Conservation (phyloP, 2,329 filamentous ascomycete genomes). For the Phyllosticta citriasiana region DNA sequence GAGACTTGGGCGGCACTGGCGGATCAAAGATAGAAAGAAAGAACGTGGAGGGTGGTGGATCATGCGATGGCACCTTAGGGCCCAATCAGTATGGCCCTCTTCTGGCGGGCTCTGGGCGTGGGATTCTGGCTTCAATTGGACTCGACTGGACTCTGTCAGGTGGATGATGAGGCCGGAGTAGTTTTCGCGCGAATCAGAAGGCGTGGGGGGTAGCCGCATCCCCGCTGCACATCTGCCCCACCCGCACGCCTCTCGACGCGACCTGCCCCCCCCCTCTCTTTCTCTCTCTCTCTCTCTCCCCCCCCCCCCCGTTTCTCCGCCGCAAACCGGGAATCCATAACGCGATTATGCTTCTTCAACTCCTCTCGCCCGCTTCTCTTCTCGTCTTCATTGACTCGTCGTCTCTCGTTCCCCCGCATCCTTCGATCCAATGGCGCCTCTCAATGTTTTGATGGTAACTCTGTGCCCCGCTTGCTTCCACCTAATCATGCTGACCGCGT, state of each 20-base stretch:
- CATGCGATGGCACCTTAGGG: not conserved
- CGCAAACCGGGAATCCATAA: not conserved
- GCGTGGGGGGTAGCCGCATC: conserved; percentile 11
- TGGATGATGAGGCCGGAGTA: not conserved
- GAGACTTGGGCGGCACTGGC: not conserved
- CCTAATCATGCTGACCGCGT: not conserved
- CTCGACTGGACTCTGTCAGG: not conserved
- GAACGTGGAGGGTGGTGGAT: not conserved
- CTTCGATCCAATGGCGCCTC: conserved; percentile 33
- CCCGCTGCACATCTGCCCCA: conserved; percentile 11
- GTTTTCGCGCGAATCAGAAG: conserved; percentile 11
- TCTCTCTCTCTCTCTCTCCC: conserved; percentile 12
- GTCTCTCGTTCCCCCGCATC: not conserved
- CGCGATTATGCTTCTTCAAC: conserved; percentile 3
- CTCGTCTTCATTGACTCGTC: not conserved
- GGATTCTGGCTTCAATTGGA: not conserved
- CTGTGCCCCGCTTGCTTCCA: not conserved
- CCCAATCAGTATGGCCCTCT: not conserved
- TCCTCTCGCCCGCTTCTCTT: not conserved
- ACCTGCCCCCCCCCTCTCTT: no score
- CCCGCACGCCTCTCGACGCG: not conserved
- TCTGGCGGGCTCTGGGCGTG: not conserved
- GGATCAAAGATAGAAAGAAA: not conserved
- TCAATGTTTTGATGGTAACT: conserved; percentile 39
- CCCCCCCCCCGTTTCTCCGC: conserved; percentile 23